A percentile compares a stretch with the other conserved stretches of the same genome.
These are phyloP conservation scores for Monosiga brevicollis DNA, from an alignment of 78 protist genomes.

Conservation along the genomic window DNA sequence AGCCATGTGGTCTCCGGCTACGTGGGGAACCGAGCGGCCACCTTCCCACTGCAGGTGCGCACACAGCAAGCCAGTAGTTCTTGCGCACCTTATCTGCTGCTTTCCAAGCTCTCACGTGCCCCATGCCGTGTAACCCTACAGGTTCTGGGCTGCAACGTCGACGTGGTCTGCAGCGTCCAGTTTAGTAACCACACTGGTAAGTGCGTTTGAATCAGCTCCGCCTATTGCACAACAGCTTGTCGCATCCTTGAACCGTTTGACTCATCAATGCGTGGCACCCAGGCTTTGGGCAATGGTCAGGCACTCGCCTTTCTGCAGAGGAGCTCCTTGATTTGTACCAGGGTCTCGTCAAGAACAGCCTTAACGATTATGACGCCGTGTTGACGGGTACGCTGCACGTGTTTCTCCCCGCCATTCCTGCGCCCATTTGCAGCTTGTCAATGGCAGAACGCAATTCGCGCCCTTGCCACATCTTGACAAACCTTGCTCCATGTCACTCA, in stretches of 20 bases:
- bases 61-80: not conserved
- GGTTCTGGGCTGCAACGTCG: slow-evolving; percentile 66
- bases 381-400: slow-evolving; percentile 37
- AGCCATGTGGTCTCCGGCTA: slow-evolving; percentile 71
- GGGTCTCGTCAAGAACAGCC: slow-evolving; percentile 40
- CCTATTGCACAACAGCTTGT: too few species aligned
- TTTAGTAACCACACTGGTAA: slow-evolving; percentile 71
- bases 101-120: not conserved
- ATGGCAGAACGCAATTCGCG: not conserved
- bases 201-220: not conserved
- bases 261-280: too few species aligned
- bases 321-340: slow-evolving; percentile 34
- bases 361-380: slow-evolving; percentile 42
- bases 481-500: not conserved
- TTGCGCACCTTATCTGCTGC: not conserved
- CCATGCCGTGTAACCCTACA: slow-evolving; percentile 50
- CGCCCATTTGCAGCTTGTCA: not conserved
- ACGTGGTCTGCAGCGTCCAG: slow-evolving; percentile 63
- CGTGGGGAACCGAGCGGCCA: slow-evolving; percentile 62
- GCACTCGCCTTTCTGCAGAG: slow-evolving; percentile 45
- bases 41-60: slow-evolving; percentile 28
- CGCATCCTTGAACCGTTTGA: too few species aligned
- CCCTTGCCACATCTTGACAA: not conserved
- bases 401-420: too few species aligned
- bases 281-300: slow-evolving; percentile 8